phyloP scores from a whole-genome alignment of 352 stramenopile genomes.

The Thalassiosira oceanica region DNA sequence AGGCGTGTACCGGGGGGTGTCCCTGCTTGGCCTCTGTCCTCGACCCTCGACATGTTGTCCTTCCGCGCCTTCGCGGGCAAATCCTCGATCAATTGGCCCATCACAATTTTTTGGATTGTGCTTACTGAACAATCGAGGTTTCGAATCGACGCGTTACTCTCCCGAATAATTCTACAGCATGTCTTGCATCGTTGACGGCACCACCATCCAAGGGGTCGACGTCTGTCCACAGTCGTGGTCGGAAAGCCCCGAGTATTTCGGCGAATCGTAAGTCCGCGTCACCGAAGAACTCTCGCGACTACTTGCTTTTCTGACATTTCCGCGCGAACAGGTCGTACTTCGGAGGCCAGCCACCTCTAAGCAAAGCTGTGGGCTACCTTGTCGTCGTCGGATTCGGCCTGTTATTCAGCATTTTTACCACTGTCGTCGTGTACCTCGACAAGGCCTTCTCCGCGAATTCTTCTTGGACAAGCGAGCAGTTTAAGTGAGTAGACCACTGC shows the following conservation, averaged over 20 bases:
- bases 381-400: conserved; percentile 76
- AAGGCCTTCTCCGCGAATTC: conserved; percentile 55
- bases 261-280: too few relatives aligned
- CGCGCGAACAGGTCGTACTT: conserved; percentile 77
- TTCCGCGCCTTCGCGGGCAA: too few relatives aligned
- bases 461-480: conserved; percentile 75
- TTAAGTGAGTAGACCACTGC: conserved; percentile 73
- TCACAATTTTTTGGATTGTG: too few relatives aligned
- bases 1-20: too few relatives aligned
- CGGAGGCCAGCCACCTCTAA: conserved; percentile 51
- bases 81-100: too few relatives aligned
- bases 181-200: neutral
- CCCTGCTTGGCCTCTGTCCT: too few relatives aligned
- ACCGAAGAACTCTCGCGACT: too few relatives aligned
- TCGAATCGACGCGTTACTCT: too few relatives aligned
- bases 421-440: conserved; percentile 65
- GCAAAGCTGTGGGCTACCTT: conserved; percentile 52
- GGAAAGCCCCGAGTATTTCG: conserved; percentile 38
- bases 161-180: neutral
- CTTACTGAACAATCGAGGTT: too few relatives aligned
- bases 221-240: conserved; percentile 16
- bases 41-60: too few relatives aligned
- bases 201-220: neutral
- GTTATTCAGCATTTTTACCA: conserved; percentile 75
- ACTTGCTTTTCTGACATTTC: too few relatives aligned